Evolutionary conservation across 2,329 filamentous ascomycete genomes (phyloP), one percentile per base, ranked within the genome.

Genomic region (Fusarium azukiicola): DNA sequence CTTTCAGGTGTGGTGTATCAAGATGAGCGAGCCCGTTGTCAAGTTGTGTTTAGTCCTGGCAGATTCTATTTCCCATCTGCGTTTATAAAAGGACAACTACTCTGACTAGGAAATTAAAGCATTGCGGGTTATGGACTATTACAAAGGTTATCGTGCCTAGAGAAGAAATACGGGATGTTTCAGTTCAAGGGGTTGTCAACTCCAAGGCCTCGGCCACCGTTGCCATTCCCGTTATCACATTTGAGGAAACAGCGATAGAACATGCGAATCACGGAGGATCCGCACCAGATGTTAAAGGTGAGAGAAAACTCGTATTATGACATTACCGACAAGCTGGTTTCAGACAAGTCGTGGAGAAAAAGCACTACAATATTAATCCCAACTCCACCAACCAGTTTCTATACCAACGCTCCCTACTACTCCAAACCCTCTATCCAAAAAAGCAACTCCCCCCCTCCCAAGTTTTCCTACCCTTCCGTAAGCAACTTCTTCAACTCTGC

Each of bases 401-500:
- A 58, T 58, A 16, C 54, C 54, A 58, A 23, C 17, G 17, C 27
- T 32, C 27, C 27, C 27, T 38, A 13, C 36, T 38, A 58, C 54
- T 58, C 54, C 54, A 56, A 38, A 32, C 27, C 16, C 16, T 58
- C 54, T 58, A 58, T 23, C 36, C 54, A 58, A 58, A 58, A 52
- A 38, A 16, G 10, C 32, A 58, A 58, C 3, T 36, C 32, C 1
- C 32, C 32, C 32, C 21, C 54, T 27, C 19, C 12, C 16, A 11
- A 14, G 4, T 40, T 58, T 58, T 58, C 54, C 54, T 58, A 58
- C 21, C 54, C 54, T 23, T 40, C 54, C 54, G 36, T 77, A 75
- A 44, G 71, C 73, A 71, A 86, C 38, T 86, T 86, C 74, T 89
- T 87, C 44, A 91, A 74, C 71, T 90, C 87, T 0, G 85, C 86